Percentiles rank a stretch among this genome's conserved stretches.
Conservation (phyloP, 495 filamentous ascomycete genomes). For the Hypoxylon subgilvum region DNA sequence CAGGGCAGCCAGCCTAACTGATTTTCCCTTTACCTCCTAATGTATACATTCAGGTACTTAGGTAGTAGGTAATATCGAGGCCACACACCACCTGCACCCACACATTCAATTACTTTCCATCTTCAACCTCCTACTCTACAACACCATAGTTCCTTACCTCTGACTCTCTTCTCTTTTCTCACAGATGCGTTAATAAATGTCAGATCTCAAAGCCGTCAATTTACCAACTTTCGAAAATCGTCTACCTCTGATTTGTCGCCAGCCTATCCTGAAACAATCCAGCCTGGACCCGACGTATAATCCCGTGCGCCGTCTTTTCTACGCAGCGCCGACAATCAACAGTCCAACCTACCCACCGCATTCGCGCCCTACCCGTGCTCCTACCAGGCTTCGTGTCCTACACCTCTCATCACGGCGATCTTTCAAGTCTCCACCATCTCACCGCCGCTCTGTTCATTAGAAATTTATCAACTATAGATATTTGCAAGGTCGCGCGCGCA, state of each 20-base stretch:
- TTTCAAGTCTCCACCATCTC: conserved; percentile 9
- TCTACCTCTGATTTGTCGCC: conserved; percentile 24
- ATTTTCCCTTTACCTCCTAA: no score
- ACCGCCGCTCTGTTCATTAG: conserved; percentile 7
- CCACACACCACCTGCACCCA: no score
- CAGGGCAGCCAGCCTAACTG: no score
- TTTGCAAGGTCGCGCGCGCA: conserved; percentile 19
- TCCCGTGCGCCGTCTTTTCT: conserved; percentile 4
- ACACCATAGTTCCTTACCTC: not conserved
- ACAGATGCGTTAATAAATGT: conserved; percentile 16
- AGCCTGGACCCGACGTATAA: conserved; percentile 17
- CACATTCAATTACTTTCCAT: not conserved
- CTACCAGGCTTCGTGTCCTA: not conserved
- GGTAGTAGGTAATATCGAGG: not conserved
- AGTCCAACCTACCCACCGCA: conserved; percentile 8
- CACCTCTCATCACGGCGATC: conserved; percentile 7
- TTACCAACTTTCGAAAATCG: conserved; percentile 15
- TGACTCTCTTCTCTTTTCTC: conserved; percentile 1
- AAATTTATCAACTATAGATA: conserved; percentile 5
- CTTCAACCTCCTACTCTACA: not conserved
- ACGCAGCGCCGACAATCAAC: conserved; percentile 6
- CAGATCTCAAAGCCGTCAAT: conserved; percentile 5
- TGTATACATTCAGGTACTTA: no score
- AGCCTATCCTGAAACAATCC: conserved; percentile 26
- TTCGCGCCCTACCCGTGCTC: conserved; percentile 10